A percentile compares a stretch with the other conserved stretches of the same genome.
These are phyloP conservation scores for Euphorbia celastroides DNA, from an alignment of 441 rosid genomes.

Conservation along the genomic window DNA sequence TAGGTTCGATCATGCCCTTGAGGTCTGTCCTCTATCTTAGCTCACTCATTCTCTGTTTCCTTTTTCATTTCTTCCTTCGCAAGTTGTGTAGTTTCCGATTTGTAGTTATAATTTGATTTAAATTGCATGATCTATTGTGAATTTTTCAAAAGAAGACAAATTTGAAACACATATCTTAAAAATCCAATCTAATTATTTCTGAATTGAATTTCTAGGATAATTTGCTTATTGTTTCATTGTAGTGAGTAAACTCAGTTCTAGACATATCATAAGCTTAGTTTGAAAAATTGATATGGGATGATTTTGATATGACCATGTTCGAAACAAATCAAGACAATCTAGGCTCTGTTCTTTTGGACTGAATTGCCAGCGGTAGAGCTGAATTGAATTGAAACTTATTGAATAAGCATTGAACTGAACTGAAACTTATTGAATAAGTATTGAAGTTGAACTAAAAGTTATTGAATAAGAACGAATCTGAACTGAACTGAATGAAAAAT, in stretches of 20 bases:
- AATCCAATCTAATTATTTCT: background rate
- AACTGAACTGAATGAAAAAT: too few species aligned
- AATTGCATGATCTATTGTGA: background rate
- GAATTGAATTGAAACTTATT: too few species aligned
- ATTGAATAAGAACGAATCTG: too few species aligned
- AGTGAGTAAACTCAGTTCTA: background rate
- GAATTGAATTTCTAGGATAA: background rate
- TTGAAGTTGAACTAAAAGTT: too few species aligned
- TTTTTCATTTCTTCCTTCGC: too few species aligned
- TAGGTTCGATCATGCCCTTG: conserved; percentile 52
- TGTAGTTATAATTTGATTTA: background rate
- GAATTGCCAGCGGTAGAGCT: too few species aligned
- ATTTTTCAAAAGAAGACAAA: background rate
- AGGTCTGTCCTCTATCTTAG: conserved; percentile 33
- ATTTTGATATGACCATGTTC: background rate
- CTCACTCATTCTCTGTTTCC: too few species aligned
- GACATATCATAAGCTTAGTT: background rate
- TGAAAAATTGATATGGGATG: background rate
- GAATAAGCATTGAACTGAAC: too few species aligned
- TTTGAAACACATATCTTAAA: background rate
- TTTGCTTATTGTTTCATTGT: background rate
- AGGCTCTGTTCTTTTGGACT: too few species aligned
- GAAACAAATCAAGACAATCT: background rate
- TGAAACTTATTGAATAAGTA: too few species aligned
- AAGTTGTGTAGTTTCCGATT: background rate